These are phyloP conservation scores for Claviceps sp. DNA, from an alignment of 2,329 filamentous ascomycete species.

Conservation along the genomic window DNA sequence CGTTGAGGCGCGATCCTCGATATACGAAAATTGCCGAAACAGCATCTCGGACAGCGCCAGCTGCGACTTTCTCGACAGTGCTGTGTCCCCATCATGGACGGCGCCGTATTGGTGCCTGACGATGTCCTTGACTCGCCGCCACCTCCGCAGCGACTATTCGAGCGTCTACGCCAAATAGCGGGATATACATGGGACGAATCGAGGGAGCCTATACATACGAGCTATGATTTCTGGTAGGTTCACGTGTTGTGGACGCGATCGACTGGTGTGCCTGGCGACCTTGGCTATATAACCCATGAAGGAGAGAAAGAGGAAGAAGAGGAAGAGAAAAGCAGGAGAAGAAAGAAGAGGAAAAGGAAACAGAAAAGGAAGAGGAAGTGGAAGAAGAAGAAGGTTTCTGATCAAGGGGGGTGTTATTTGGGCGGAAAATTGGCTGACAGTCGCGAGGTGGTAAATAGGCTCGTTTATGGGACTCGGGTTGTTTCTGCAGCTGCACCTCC, in stretches of 20 bases:
- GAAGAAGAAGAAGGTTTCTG: background rate
- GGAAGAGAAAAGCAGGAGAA: background rate
- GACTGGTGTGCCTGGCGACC: background rate
- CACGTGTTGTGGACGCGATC: background rate
- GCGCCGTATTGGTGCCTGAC: conserved; percentile 33
- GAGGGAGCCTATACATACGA: conserved; percentile 43
- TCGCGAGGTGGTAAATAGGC: conserved; percentile 27
- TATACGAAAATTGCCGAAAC: background rate
- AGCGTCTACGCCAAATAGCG: conserved; percentile 58
- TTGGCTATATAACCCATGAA: background rate
- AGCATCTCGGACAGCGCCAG: background rate
- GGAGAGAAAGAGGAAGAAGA: background rate
- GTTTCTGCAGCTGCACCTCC: conserved; percentile 35
- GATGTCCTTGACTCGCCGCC: conserved; percentile 52
- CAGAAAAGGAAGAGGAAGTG: background rate
- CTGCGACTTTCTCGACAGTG: conserved; percentile 6
- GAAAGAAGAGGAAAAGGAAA: background rate
- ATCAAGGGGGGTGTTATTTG: background rate
- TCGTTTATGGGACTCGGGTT: conserved; percentile 51
- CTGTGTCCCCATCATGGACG: conserved; percentile 31
- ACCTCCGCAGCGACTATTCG: conserved; percentile 53
- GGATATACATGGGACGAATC: conserved; percentile 68
- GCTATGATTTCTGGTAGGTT: conserved; percentile 75
- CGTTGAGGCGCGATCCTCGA: background rate
- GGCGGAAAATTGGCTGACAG: background rate